Evolutionary conservation across 768 basidiomycete species (phyloP).

Genomic region (Mycena galopus): DNA sequence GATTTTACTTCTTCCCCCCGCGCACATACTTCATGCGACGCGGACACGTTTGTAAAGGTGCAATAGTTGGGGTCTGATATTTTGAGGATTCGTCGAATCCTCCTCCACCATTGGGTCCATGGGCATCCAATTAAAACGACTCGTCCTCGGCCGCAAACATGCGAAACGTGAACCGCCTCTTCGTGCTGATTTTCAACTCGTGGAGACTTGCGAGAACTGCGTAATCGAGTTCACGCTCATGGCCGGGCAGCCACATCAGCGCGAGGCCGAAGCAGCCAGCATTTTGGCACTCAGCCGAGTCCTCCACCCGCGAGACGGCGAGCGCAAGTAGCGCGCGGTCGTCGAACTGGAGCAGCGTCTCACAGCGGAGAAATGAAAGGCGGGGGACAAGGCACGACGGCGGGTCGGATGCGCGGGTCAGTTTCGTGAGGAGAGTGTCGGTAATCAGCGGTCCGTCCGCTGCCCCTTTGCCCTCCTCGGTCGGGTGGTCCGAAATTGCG

Average conservation of each 20-base stretch:
- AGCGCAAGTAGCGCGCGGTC: background rate
- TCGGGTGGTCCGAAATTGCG: conserved; percentile 11
- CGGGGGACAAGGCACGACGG: background rate
- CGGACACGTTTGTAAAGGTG: too few relatives aligned
- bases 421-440: background rate
- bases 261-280: background rate
- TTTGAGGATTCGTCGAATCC: too few relatives aligned
- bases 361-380: background rate
- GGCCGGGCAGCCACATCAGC: background rate
- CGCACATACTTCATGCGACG: too few relatives aligned
- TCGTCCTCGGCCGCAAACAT: background rate
- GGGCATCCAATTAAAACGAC: too few relatives aligned
- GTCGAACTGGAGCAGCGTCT: background rate
- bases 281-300: background rate
- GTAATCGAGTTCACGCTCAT: background rate
- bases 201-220: background rate
- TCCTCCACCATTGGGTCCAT: too few relatives aligned
- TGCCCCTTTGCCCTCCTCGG: background rate
- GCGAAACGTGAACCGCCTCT: background rate
- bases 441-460: background rate
- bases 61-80: too few relatives aligned
- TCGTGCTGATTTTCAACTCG: background rate
- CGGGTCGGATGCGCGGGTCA: background rate
- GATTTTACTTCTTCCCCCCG: too few relatives aligned
- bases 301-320: background rate